These are phyloP conservation scores for Tricholoma sp. DNA, from an alignment of 768 basidiomycete species.

Conservation along the genomic window DNA sequence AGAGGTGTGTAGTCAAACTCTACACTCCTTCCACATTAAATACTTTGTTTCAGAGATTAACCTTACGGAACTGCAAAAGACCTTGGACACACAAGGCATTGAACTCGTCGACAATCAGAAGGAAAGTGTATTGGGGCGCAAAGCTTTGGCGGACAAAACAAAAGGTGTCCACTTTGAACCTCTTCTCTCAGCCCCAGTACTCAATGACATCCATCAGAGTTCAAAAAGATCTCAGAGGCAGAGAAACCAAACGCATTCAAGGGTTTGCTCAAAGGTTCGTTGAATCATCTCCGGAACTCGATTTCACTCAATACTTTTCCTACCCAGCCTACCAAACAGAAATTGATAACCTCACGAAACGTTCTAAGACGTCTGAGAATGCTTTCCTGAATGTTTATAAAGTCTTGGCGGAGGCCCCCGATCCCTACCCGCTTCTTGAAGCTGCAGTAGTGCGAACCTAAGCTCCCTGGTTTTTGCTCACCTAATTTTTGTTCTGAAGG, in stretches of 20 bases:
- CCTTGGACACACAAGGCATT: conserved; percentile 85
- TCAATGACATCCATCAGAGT: conserved; percentile 50
- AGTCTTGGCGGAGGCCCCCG: conserved; percentile 92
- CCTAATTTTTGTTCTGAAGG: conserved; percentile 37
- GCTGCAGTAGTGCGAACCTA: conserved; percentile 66
- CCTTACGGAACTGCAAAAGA: conserved; percentile 87
- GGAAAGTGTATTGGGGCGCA: conserved; percentile 90
- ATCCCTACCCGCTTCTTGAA: conserved; percentile 95
- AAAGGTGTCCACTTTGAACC: conserved; percentile 58
- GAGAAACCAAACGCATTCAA: conserved; percentile 89
- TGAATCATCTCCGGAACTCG: conserved; percentile 2
- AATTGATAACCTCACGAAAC: conserved; percentile 92
- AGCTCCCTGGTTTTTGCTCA: background rate
- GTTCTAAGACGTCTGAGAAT: conserved; percentile 89
- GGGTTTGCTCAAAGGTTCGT: conserved; percentile 75
- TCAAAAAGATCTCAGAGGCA: conserved; percentile 90
- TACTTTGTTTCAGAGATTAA: conserved; percentile 59
- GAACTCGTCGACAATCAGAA: conserved; percentile 99
- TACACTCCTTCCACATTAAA: background rate
- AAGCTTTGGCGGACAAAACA: conserved; percentile 91
- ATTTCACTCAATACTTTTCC: background rate
- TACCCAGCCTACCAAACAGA: conserved; percentile 86
- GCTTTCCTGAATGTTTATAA: conserved; percentile 98
- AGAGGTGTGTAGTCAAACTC: conserved; percentile 49
- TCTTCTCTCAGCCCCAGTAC: background rate